A percentile compares a stretch with the other conserved stretches of the same genome.
Evolutionary conservation across 1,284 basidiomycete genomes (phyloP).

Genomic region (Ceratobasidium papillatum): DNA sequence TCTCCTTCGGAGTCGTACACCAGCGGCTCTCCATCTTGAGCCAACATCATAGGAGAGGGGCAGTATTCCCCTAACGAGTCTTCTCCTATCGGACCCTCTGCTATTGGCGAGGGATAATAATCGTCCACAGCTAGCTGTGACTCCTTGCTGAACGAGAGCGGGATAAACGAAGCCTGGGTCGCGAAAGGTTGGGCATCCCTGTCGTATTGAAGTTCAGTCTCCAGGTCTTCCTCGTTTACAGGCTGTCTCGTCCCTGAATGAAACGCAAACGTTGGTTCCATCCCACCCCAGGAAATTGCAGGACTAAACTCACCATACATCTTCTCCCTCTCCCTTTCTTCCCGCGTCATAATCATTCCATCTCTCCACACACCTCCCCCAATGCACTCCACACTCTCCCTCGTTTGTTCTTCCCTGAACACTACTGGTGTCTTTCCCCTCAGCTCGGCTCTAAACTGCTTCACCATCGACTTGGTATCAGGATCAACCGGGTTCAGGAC

Average conservation of each 20-base stretch:
- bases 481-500: neutral
- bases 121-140: neutral
- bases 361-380: neutral
- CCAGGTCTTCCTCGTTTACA: neutral
- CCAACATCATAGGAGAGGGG: neutral
- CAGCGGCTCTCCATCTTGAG: neutral
- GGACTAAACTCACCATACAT: neutral
- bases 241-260: neutral
- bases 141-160: neutral
- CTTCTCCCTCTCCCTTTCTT: slow-evolving; percentile 8
- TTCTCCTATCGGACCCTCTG: neutral
- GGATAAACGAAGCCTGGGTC: slow-evolving; percentile 12
- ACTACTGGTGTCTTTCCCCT: neutral
- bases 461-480: neutral
- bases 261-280: neutral
- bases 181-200: neutral
- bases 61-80: neutral
- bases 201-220: neutral
- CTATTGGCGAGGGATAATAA: neutral
- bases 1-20: neutral
- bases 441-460: neutral
- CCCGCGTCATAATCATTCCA: neutral
- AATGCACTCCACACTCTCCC: neutral
- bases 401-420: neutral
- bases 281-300: neutral